A percentile compares a stretch with the other conserved stretches of the same genome.
phyloP scores from a whole-genome alignment of 345 rosid genomes.

The Salix viminalis region DNA sequence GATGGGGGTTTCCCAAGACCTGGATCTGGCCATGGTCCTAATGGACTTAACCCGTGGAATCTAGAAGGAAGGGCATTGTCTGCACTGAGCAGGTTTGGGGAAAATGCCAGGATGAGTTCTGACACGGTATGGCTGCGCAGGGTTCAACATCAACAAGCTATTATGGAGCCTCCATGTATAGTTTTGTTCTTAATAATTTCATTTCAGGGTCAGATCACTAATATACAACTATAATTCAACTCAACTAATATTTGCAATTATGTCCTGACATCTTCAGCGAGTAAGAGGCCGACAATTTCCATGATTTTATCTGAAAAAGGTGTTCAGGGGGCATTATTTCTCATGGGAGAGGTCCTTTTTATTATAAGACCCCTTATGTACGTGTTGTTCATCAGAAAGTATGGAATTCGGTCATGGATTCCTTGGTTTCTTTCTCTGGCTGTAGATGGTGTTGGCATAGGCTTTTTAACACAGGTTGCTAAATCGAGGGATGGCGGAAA shows the following conservation, averaged over 20 bases:
- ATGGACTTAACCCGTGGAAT: slow-evolving; percentile 49
- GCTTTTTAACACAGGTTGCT: slow-evolving; percentile 44
- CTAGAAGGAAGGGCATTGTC: slow-evolving; percentile 76
- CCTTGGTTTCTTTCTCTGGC: slow-evolving; percentile 88
- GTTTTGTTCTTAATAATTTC: slow-evolving; percentile 3
- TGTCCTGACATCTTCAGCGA: slow-evolving; percentile 31
- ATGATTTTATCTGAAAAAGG: slow-evolving; percentile 67
- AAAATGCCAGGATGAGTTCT: slow-evolving; percentile 59
- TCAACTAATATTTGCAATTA: slow-evolving; percentile 11
- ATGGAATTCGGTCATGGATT: slow-evolving; percentile 77
- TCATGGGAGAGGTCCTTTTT: slow-evolving; percentile 66
- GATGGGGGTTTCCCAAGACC: slow-evolving; percentile 16
- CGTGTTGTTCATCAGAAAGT: slow-evolving; percentile 75
- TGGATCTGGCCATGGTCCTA: slow-evolving; percentile 25
- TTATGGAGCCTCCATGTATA: slow-evolving; percentile 53
- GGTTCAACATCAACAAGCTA: slow-evolving; percentile 59
- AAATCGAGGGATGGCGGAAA: slow-evolving; percentile 32
- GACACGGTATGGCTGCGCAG: slow-evolving; percentile 50
- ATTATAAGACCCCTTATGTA: slow-evolving; percentile 86
- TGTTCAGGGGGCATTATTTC: slow-evolving; percentile 50
- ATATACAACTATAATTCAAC: background rate
- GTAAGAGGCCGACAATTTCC: slow-evolving; percentile 45
- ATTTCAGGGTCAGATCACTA: background rate
- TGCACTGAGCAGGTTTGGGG: slow-evolving; percentile 71
- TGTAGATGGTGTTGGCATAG: slow-evolving; percentile 54